Evolutionary conservation across 306 rosid species (phyloP).

Genomic region (Acacia crassicarpa): DNA sequence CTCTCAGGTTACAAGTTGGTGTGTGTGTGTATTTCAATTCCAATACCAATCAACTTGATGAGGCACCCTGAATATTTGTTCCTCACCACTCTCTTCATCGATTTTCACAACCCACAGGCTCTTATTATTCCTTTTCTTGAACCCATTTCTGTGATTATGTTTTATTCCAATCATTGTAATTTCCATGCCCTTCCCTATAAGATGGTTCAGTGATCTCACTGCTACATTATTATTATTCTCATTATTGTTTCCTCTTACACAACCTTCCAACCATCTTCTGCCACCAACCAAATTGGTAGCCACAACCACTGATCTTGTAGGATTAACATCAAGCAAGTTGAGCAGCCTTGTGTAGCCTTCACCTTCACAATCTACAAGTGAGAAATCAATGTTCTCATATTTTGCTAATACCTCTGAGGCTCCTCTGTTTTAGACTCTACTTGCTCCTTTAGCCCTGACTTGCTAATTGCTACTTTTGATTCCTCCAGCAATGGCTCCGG

Average conservation of each 20-base stretch:
- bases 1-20: neutral
- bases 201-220: slow-evolving; percentile 56
- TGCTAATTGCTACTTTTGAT: slow-evolving; percentile 44
- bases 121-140: slow-evolving; percentile 31
- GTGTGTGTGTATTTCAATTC: neutral
- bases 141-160: neutral
- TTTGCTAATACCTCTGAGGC: slow-evolving; percentile 36
- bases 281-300: slow-evolving; percentile 53
- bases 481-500: slow-evolving; percentile 2
- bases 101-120: slow-evolving; percentile 60
- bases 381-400: slow-evolving; percentile 65
- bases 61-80: slow-evolving; percentile 60
- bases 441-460: slow-evolving; percentile 51
- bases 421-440: slow-evolving; percentile 67
- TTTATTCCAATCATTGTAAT: slow-evolving; percentile 38
- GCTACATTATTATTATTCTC: slow-evolving; percentile 30
- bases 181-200: slow-evolving; percentile 60
- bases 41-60: slow-evolving; percentile 19
- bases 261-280: slow-evolving; percentile 40
- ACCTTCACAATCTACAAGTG: slow-evolving; percentile 55
- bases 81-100: slow-evolving; percentile 75
- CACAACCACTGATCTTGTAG: slow-evolving; percentile 56
- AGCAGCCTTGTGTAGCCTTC: slow-evolving; percentile 46
- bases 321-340: slow-evolving; percentile 50
- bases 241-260: slow-evolving; percentile 30